Evolutionary conservation across 2,329 filamentous ascomycete species (phyloP).

Genomic region (Neofusicoccum sp.): DNA sequence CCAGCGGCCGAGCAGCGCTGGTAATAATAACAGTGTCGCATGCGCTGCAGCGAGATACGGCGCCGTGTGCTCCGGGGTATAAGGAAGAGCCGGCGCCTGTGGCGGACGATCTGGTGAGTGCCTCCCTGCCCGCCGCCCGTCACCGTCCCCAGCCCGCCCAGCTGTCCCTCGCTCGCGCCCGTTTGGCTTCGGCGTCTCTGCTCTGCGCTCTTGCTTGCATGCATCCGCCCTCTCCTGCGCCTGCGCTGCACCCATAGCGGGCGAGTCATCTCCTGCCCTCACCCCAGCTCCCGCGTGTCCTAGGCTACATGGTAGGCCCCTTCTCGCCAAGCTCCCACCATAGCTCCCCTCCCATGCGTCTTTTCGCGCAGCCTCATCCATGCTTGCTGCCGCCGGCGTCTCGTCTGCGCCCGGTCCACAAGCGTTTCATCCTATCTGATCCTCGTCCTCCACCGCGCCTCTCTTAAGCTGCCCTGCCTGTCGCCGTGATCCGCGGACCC

Average conservation of each 20-base stretch:
- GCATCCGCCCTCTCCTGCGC: constrained; percentile 31
- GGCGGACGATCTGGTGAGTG: constrained; percentile 44
- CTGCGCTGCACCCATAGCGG: constrained; percentile 27
- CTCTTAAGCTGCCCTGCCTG: constrained; percentile 22
- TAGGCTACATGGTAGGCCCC: constrained; percentile 44
- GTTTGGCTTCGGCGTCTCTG: constrained; percentile 28
- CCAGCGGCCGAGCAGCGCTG: constrained; percentile 23
- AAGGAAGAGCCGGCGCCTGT: constrained; percentile 46
- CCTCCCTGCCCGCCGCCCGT: constrained; percentile 29
- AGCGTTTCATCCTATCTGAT: constrained; percentile 17
- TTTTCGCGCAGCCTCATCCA: constrained; percentile 20
- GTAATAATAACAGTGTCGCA: constrained; percentile 42
- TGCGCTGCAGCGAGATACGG: constrained; percentile 28
- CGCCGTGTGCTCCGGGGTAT: constrained; percentile 37
- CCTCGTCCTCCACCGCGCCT: constrained; percentile 17
- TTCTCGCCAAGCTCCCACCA: constrained; percentile 23
- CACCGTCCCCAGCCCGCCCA: constrained; percentile 20
- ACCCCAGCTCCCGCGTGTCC: constrained; percentile 34
- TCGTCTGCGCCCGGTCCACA: constrained; percentile 19
- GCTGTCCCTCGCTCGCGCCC: constrained; percentile 28
- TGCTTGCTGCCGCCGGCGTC: constrained; percentile 19
- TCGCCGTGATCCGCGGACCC: constrained; percentile 20
- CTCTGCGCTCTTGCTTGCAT: constrained; percentile 30
- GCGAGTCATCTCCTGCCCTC: constrained; percentile 34
- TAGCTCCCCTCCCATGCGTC: constrained; percentile 24